phyloP scores from a whole-genome alignment of 345 rosid genomes.

The Brassica juncea region DNA sequence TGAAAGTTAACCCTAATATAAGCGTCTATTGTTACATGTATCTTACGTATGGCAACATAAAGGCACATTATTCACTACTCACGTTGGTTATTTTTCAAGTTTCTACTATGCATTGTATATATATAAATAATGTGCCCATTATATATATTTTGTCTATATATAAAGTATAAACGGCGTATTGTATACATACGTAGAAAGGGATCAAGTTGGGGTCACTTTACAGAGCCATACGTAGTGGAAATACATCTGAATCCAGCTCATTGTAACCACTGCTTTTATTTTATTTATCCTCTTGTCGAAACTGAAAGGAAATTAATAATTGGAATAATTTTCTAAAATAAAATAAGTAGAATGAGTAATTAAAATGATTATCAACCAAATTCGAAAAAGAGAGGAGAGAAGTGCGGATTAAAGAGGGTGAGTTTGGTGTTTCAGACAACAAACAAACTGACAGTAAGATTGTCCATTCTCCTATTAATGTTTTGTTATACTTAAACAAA shows the following conservation, averaged over 20 bases:
- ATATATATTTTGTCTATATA: not conserved
- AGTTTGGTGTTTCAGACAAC: constrained; percentile 44
- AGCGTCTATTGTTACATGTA: constrained; percentile 6
- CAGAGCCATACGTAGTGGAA: constrained; percentile 44
- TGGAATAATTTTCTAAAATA: not conserved
- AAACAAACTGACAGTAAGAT: constrained; percentile 44
- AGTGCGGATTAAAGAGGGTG: constrained; percentile 35
- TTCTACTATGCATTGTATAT: not conserved
- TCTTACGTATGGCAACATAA: not conserved
- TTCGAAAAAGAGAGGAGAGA: not conserved
- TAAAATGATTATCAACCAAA: constrained; percentile 22
- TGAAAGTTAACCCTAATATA: not conserved
- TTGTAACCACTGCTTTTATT: constrained; percentile 42
- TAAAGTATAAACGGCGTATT: not conserved
- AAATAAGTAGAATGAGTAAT: not conserved
- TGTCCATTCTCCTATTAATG: constrained; percentile 44
- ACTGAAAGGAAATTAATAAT: not conserved
- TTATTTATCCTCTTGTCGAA: constrained; percentile 17
- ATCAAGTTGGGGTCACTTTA: constrained; percentile 43
- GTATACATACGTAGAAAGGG: constrained; percentile 35
- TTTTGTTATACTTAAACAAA: constrained; percentile 36
- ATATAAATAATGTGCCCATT: not conserved
- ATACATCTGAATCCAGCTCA: constrained; percentile 45
- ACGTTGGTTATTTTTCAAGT: not conserved
- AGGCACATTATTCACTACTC: not conserved